Conservation (phyloP, 2,329 filamentous ascomycete species). For the Zalaria sp. region DNA sequence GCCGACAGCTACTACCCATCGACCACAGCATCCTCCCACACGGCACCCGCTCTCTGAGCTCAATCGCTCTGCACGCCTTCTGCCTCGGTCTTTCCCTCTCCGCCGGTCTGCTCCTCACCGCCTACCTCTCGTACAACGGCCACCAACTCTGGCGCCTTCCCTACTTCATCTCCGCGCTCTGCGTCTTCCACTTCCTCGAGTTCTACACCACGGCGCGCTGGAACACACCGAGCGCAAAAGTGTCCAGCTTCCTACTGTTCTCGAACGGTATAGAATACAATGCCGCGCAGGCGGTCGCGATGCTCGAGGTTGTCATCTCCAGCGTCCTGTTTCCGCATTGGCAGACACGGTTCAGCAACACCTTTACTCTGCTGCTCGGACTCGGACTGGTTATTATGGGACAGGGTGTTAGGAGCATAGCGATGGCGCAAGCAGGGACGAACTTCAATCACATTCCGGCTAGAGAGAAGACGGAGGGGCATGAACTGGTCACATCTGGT, state of each 20-base stretch:
- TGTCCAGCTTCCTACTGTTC: constrained; percentile 68
- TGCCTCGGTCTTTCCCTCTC: constrained; percentile 25
- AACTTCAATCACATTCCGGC: constrained; percentile 87
- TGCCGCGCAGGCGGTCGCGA: constrained; percentile 63
- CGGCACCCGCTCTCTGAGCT: constrained; percentile 30
- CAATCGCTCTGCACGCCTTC: constrained; percentile 33
- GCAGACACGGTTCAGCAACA: constrained; percentile 28
- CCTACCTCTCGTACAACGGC: constrained; percentile 8
- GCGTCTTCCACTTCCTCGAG: constrained; percentile 88
- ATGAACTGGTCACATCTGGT: constrained; percentile 70
- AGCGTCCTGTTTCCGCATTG: constrained; percentile 37
- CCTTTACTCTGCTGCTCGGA: constrained; percentile 37
- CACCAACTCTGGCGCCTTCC: constrained; percentile 38
- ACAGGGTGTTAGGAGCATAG: constrained; percentile 61
- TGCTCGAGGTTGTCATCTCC: constrained; percentile 56
- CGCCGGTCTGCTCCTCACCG: constrained; percentile 15
- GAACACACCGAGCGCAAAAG: constrained; percentile 60
- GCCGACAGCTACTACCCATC: constrained; percentile 4
- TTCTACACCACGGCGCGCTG: constrained; percentile 79
- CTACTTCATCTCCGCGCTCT: constrained; percentile 53
- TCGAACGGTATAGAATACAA: constrained; percentile 77
- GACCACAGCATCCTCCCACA: constrained; percentile 24
- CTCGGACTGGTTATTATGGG: constrained; percentile 52
- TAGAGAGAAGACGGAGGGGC: constrained; percentile 50
- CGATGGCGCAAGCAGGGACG: constrained; percentile 77